Evolutionary conservation across 345 rosid species (phyloP).

Genomic region (Eucalyptus brandiana): DNA sequence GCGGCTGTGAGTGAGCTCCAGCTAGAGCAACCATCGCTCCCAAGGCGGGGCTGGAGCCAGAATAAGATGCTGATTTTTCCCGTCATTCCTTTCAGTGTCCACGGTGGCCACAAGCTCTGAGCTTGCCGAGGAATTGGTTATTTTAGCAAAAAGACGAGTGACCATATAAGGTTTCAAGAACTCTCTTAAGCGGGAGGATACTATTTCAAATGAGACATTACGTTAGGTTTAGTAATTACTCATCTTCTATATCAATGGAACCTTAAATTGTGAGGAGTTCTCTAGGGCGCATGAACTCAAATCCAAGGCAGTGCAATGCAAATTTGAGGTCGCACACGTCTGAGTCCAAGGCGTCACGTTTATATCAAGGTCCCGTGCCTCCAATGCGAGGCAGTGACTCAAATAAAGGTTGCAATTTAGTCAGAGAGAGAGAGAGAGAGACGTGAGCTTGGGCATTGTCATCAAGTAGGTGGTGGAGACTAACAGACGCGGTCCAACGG

Average conservation of each 20-base stretch:
- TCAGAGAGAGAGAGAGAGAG: too few species aligned
- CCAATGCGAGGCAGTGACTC: too few species aligned
- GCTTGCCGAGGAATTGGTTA: neutral
- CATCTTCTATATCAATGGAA: neutral
- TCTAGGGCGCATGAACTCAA: neutral
- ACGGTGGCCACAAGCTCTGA: rapidly evolving
- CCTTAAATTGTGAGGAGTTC: neutral
- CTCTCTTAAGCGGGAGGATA: neutral
- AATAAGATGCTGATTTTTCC: neutral
- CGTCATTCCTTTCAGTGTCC: neutral
- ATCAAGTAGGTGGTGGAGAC: too few species aligned
- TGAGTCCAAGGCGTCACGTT: neutral
- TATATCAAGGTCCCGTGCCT: neutral
- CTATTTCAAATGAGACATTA: neutral
- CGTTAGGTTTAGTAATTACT: neutral
- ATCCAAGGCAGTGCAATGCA: neutral
- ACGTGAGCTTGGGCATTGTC: too few species aligned
- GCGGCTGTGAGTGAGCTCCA: too few species aligned
- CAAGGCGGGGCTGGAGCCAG: neutral
- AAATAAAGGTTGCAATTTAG: too few species aligned
- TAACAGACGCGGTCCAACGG: too few species aligned
- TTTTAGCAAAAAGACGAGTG: neutral
- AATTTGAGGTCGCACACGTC: neutral
- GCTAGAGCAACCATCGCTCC: neutral
- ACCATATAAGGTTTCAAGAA: neutral